Conservation (phyloP, 1,284 basidiomycete species). For the Psilocybe mexicana region DNA sequence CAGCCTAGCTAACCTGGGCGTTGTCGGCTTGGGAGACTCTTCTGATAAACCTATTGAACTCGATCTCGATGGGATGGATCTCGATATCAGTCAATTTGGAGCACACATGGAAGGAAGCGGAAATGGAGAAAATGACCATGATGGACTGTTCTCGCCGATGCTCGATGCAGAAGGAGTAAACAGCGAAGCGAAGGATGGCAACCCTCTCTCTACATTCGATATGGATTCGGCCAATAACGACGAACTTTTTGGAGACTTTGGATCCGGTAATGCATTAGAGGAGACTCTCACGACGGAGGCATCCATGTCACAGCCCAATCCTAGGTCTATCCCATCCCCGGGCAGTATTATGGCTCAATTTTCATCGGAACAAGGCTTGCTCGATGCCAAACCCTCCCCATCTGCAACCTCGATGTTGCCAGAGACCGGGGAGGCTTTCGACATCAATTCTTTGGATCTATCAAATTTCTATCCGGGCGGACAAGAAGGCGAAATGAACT, state of each 20-base stretch:
- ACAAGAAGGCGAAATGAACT: constrained; percentile 31
- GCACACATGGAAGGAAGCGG: constrained; percentile 36
- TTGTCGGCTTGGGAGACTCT: constrained; percentile 47
- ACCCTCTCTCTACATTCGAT: constrained; percentile 19
- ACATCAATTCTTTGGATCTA: constrained; percentile 42
- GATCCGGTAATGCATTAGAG: constrained; percentile 9
- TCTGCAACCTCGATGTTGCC: constrained; percentile 21
- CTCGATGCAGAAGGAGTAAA: constrained; percentile 15
- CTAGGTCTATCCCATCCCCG: constrained; percentile 35
- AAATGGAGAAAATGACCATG: constrained; percentile 25
- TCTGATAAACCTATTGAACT: constrained; percentile 81
- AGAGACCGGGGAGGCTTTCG: constrained; percentile 37
- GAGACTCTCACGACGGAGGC: constrained; percentile 6
- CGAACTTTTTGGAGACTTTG: constrained; percentile 26
- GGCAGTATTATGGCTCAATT: constrained; percentile 41
- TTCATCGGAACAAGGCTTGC: constrained; percentile 25
- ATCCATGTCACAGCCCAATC: constrained; percentile 8
- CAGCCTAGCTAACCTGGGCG: constrained; percentile 33
- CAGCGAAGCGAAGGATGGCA: constrained; percentile 16
- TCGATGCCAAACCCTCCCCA: constrained; percentile 14
- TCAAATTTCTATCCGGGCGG: constrained; percentile 37
- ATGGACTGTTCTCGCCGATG: constrained; percentile 49
- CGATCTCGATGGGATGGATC: constrained; percentile 68
- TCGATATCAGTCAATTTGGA: constrained; percentile 62
- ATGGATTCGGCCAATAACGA: constrained; percentile 22